Evolutionary conservation across 2,329 filamentous ascomycete species (phyloP).

Genomic region (Microcyclosporella mali): DNA sequence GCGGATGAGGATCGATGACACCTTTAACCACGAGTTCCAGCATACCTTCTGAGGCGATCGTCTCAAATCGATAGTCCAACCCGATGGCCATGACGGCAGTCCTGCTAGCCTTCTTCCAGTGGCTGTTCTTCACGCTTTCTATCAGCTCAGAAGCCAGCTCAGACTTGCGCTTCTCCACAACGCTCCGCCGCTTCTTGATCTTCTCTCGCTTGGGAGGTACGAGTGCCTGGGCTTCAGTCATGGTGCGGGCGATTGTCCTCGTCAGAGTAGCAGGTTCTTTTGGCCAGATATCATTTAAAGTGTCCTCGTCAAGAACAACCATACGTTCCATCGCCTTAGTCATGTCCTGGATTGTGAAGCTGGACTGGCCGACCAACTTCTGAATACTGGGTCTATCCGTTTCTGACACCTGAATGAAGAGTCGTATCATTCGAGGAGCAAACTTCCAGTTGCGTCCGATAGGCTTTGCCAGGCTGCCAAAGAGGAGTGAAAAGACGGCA

Average conservation of each 20-base stretch:
- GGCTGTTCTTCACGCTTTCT: conserved; percentile 67
- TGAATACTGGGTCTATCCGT: conserved; percentile 95
- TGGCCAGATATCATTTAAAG: conserved; percentile 67
- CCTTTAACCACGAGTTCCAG: conserved; percentile 77
- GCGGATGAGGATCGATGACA: conserved; percentile 84
- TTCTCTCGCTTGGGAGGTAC: conserved; percentile 65
- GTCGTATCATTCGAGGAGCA: conserved; percentile 77
- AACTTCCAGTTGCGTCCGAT: conserved; percentile 91
- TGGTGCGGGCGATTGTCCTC: conserved; percentile 29
- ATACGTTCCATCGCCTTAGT: conserved; percentile 81
- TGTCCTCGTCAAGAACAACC: conserved; percentile 68
- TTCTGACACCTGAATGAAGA: conserved; percentile 82
- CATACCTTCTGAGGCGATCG: conserved; percentile 72
- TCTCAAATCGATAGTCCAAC: conserved; percentile 84
- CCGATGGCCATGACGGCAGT: conserved; percentile 88
- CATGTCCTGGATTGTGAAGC: conserved; percentile 86
- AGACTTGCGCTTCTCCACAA: conserved; percentile 78
- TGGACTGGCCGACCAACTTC: conserved; percentile 70
- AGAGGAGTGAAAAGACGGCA: conserved; percentile 81
- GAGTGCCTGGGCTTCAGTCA: conserved; percentile 52
- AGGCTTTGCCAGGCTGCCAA: conserved; percentile 81
- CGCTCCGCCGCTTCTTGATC: conserved; percentile 66
- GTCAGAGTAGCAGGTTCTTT: conserved; percentile 27
- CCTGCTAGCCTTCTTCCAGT: conserved; percentile 93
- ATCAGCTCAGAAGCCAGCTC: conserved; percentile 76